Conservation (phyloP, 1,284 basidiomycete genomes). For the Rugosomyces carneus region DNA sequence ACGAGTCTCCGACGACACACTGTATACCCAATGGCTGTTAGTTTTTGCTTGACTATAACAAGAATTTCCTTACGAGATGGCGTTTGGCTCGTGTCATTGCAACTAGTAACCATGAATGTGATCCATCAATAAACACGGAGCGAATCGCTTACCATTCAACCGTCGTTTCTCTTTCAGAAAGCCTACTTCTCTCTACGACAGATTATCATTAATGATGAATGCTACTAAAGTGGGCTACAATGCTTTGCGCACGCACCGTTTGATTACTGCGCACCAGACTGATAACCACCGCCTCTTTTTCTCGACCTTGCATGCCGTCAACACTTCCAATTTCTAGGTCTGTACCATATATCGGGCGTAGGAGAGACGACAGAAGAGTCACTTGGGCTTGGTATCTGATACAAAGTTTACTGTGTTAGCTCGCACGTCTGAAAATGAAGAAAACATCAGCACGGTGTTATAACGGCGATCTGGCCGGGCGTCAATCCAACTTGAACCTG, state of each 20-base stretch:
- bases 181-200: slow-evolving; percentile 73
- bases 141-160: slow-evolving; percentile 62
- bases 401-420: slow-evolving; percentile 2
- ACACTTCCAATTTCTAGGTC: slow-evolving; percentile 86
- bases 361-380: slow-evolving; percentile 64
- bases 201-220: slow-evolving; percentile 3
- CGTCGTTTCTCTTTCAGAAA: slow-evolving; percentile 88
- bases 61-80: slow-evolving; percentile 60
- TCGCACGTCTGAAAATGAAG: background rate
- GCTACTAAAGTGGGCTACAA: background rate
- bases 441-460: slow-evolving; percentile 66
- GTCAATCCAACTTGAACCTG: slow-evolving; percentile 68
- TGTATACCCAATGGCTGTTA: slow-evolving; percentile 23
- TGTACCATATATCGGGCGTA: slow-evolving; percentile 63
- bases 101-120: slow-evolving; percentile 54
- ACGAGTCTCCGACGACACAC: slow-evolving; percentile 90
- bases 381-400: slow-evolving; percentile 87
- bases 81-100: slow-evolving; percentile 92
- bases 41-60: background rate
- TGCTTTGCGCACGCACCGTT: slow-evolving; percentile 37
- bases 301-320: slow-evolving; percentile 91
- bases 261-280: slow-evolving; percentile 87
- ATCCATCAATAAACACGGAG: background rate
- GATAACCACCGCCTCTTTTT: slow-evolving; percentile 87
- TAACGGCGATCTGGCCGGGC: slow-evolving; percentile 78